phyloP scores from a whole-genome alignment of 2,329 filamentous ascomycete genomes.

The Diaporthe velutina region DNA sequence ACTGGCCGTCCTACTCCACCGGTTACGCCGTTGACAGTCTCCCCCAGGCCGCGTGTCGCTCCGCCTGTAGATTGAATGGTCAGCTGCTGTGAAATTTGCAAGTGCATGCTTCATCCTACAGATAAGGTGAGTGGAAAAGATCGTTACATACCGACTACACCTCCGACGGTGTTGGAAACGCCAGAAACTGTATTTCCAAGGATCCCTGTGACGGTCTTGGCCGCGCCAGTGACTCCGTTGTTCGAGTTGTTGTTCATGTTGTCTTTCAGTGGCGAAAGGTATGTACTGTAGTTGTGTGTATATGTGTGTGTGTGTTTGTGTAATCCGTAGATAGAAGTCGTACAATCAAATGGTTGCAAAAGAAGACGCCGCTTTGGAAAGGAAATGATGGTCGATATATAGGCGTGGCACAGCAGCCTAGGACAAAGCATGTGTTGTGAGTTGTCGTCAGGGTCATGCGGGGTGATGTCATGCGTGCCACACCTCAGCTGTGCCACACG shows the following conservation, averaged over 20 bases:
- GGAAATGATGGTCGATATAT: not conserved
- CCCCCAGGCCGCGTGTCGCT: conserved; percentile 67
- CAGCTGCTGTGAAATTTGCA: not conserved
- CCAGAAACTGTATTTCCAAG: conserved; percentile 49
- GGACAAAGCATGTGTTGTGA: not conserved
- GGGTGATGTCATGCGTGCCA: conserved; percentile 35
- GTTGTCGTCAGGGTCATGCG: conserved; percentile 15
- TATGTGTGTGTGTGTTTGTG: not conserved
- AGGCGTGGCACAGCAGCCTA: conserved; percentile 1
- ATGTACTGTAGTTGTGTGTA: not conserved
- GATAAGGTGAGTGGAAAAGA: no score
- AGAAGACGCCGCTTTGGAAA: not conserved
- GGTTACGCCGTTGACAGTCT: conserved; percentile 66
- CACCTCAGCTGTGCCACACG: conserved; percentile 25
- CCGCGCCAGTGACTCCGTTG: conserved; percentile 45
- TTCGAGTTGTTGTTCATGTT: conserved; percentile 44
- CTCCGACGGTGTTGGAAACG: conserved; percentile 49
- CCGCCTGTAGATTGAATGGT: conserved; percentile 55
- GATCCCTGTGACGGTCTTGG: conserved; percentile 46
- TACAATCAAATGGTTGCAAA: not conserved
- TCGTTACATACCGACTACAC: conserved; percentile 43
- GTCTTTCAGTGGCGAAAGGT: not conserved
- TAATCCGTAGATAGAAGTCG: not conserved
- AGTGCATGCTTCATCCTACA: no score
- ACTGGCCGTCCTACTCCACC: conserved; percentile 67